Percentiles rank a stretch among this genome's conserved stretches.
phyloP scores from a whole-genome alignment of 179 eudicot species.

The Dionaea muscipula region DNA sequence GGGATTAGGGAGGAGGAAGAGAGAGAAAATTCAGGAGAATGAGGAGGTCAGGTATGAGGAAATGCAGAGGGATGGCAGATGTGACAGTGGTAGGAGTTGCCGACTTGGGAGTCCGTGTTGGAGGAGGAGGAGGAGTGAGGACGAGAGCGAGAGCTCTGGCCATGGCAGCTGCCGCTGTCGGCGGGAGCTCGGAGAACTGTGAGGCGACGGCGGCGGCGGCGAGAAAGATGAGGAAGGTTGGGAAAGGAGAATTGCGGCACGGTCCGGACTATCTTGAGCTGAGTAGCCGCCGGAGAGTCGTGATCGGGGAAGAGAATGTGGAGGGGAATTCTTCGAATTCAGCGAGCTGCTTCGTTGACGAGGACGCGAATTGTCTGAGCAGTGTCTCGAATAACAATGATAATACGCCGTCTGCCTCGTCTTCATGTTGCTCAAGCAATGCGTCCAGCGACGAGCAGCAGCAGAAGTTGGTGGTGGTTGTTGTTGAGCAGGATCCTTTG shows the following conservation, averaged over 20 bases:
- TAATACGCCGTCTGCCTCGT: constrained; percentile 8
- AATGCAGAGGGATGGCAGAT: constrained; percentile 21
- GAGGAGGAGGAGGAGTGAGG: constrained; percentile 13
- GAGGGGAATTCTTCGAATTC: constrained; percentile 5
- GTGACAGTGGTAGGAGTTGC: constrained; percentile 22
- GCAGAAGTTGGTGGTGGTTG: background rate
- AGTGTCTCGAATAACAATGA: constrained; percentile 14
- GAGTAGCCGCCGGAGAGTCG: constrained; percentile 19
- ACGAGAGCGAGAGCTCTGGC: constrained; percentile 29
- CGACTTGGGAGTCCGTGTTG: constrained; percentile 9
- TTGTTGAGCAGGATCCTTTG: constrained; percentile 8
- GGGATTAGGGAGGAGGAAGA: background rate
- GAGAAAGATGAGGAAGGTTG: constrained; percentile 20
- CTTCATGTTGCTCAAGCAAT: constrained; percentile 46
- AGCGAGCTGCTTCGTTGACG: background rate
- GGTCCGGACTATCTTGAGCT: constrained; percentile 19
- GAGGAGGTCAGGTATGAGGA: constrained; percentile 28
- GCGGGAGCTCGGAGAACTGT: background rate
- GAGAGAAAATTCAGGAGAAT: constrained; percentile 11
- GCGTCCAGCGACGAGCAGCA: constrained; percentile 15
- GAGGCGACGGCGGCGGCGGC: constrained; percentile 4
- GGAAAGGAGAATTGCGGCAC: constrained; percentile 13
- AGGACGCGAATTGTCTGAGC: constrained; percentile 13
- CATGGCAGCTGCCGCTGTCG: constrained; percentile 13
- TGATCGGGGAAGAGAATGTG: constrained; percentile 11